These are phyloP conservation scores for Penicillium riverlandense DNA, from an alignment of 495 filamentous ascomycete species.

Conservation along the genomic window DNA sequence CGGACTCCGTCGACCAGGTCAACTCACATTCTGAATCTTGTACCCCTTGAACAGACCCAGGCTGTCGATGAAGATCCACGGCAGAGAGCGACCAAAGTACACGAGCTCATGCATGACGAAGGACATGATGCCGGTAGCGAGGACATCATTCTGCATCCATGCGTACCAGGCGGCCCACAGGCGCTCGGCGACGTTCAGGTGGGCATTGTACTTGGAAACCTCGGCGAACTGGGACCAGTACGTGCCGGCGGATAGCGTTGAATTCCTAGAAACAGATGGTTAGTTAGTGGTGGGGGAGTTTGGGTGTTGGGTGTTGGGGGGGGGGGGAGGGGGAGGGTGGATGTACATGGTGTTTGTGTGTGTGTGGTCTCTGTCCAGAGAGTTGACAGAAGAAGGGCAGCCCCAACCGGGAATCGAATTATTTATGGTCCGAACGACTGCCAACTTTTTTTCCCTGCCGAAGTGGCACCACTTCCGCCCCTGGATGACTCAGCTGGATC, in stretches of 20 bases:
- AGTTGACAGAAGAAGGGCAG: no score
- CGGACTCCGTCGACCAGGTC: no score
- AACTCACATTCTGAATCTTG: conserved; percentile 82
- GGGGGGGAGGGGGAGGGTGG: background rate
- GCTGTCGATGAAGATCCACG: conserved; percentile 88
- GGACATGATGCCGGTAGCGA: conserved; percentile 94
- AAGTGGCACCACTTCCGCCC: no score
- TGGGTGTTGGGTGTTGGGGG: background rate
- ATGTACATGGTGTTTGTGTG: background rate
- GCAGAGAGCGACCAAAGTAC: conserved; percentile 88
- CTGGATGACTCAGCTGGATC: no score
- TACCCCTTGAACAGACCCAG: conserved; percentile 83
- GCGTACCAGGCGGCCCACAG: conserved; percentile 95
- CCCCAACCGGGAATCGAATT: no score
- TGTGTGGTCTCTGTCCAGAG: no score
- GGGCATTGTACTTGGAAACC: conserved; percentile 77
- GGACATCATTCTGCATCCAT: conserved; percentile 96
- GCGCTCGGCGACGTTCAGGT: conserved; percentile 76
- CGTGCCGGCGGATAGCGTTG: conserved; percentile 50
- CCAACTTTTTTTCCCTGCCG: no score
- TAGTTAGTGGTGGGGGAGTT: no score
- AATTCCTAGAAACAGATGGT: conserved; percentile 36
- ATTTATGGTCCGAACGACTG: no score
- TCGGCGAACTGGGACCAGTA: conserved; percentile 83
- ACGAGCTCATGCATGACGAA: conserved; percentile 91